Evolutionary conservation across 495 filamentous ascomycete species (phyloP), one percentile per base, ranked within the genome.

Genomic region (Physcia stellaris): DNA sequence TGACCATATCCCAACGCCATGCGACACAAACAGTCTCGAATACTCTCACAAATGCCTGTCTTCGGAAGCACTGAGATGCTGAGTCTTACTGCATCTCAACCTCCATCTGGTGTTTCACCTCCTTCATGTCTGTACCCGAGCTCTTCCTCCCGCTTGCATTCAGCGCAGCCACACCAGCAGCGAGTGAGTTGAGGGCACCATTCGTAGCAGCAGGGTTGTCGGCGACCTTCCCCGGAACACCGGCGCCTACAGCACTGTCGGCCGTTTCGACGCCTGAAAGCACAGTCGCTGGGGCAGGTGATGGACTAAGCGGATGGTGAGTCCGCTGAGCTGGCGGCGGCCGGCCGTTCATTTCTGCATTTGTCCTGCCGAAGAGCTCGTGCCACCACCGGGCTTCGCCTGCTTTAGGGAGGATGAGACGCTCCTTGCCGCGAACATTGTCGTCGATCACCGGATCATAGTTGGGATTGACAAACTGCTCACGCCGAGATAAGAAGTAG

Each of bases 291-390:
- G 52, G 37, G 9, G n/a, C 21, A 6, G 32, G 23, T 20, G 4
- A n/a, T 1, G 18, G 2, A n/a, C 21, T 37, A 12, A 15, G 24
- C 24, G 27, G n/a, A 13, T 38, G 30, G 33, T 18, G 26, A 7
- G 7, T 7, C 7, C 9, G 26, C 26, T 28, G 26, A 11, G 15
- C 21, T 20, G 12, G 6, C 19, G 19, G 24, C 33, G 9, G n/a
- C 33, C 13, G 12, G 1, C 76, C 77, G 55, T 99, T 99, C 92
- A 99, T 99, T 50, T 99, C 92, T 6, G 71, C 69, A 52, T 92
- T 84, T 16, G 75, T 72, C 23, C 87, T 70, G 35, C 82, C 81
- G 61, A 94, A 99, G 0, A 80, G 60, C 46, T 93, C 86, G 40
- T 70, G 66, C 92, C 92, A 99, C 92, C 92, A 99, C 34, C 83